These are phyloP conservation scores for Usnea hakonensis DNA, from an alignment of 495 filamentous ascomycete genomes.

Conservation along the genomic window DNA sequence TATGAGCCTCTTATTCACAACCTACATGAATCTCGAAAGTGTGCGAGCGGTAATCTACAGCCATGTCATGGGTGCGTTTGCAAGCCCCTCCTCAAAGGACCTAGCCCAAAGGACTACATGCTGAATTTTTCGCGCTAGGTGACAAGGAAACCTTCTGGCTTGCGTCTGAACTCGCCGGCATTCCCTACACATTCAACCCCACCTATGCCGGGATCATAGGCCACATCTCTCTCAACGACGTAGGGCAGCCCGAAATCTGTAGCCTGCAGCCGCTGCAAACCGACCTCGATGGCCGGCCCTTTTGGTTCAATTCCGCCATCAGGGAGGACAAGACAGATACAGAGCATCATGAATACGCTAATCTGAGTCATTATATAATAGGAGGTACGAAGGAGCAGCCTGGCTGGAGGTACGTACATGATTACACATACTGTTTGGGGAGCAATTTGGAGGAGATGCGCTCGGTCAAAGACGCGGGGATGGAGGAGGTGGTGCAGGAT, in stretches of 20 bases:
- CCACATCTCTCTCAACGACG: not conserved
- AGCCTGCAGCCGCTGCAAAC: slow-evolving; percentile 28
- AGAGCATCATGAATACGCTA: not conserved
- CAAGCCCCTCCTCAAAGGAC: not conserved
- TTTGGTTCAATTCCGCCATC: slow-evolving; percentile 29
- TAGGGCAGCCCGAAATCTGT: slow-evolving; percentile 22
- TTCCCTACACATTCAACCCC: slow-evolving; percentile 11
- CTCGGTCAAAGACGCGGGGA: not conserved
- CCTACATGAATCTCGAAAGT: slow-evolving; percentile 20
- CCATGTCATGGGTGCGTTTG: not conserved
- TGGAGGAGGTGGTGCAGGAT: not conserved
- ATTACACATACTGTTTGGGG: slow-evolving; percentile 1
- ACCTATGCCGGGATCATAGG: slow-evolving; percentile 22
- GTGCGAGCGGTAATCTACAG: slow-evolving; percentile 1
- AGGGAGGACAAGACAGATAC: not conserved
- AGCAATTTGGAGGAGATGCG: not conserved
- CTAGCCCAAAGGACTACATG: not conserved
- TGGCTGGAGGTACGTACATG: not conserved
- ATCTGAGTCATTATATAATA: not conserved
- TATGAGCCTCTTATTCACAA: slow-evolving; percentile 26
- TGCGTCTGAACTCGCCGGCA: slow-evolving; percentile 6
- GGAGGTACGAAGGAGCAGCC: not conserved
- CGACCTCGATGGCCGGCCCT: slow-evolving; percentile 20
- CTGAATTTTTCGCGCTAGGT: slow-evolving; percentile 2
- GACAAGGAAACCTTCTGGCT: slow-evolving; percentile 12